phyloP scores from a whole-genome alignment of 495 filamentous ascomycete genomes.

The Pyrenopolyporus hunteri region DNA sequence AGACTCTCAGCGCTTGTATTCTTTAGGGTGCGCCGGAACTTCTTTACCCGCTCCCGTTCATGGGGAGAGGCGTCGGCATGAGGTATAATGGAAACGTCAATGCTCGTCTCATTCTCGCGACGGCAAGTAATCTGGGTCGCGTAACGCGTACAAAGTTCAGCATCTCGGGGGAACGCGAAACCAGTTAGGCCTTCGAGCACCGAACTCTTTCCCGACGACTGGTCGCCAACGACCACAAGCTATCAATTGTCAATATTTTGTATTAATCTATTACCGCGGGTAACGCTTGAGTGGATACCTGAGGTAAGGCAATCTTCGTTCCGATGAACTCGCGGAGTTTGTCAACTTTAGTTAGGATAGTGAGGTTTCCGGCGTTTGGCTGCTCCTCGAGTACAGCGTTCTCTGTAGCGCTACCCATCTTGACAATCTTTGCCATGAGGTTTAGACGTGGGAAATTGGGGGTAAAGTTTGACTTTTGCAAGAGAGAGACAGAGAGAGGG shows the following conservation, averaged over 20 bases:
- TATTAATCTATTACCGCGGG: not conserved
- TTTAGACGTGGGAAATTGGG: not conserved
- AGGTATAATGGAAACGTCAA: constrained; percentile 56
- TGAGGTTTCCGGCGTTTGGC: constrained; percentile 24
- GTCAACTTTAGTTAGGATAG: constrained; percentile 46
- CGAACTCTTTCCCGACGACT: constrained; percentile 61
- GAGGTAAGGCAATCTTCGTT: constrained; percentile 46
- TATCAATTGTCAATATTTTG: constrained; percentile 14
- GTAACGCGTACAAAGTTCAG: constrained; percentile 63
- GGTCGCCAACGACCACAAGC: constrained; percentile 57
- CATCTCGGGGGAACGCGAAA: constrained; percentile 57
- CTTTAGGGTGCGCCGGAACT: constrained; percentile 28
- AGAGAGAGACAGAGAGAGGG: not conserved
- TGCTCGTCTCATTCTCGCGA: constrained; percentile 42
- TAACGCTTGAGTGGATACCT: constrained; percentile 17
- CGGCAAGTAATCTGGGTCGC: constrained; percentile 65
- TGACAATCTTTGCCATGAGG: constrained; percentile 8
- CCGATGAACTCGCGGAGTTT: constrained; percentile 50
- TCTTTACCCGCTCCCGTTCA: constrained; percentile 26
- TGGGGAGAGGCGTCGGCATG: constrained; percentile 29
- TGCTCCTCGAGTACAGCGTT: not conserved
- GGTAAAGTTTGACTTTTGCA: not conserved
- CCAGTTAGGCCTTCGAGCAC: constrained; percentile 59
- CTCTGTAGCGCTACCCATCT: constrained; percentile 12
- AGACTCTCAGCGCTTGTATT: constrained; percentile 36